Percentiles rank a stretch among this genome's conserved stretches.
These are phyloP conservation scores for Astathelohania contejeani DNA, from an alignment of 371 early-diverging fungal species.

Conservation along the genomic window DNA sequence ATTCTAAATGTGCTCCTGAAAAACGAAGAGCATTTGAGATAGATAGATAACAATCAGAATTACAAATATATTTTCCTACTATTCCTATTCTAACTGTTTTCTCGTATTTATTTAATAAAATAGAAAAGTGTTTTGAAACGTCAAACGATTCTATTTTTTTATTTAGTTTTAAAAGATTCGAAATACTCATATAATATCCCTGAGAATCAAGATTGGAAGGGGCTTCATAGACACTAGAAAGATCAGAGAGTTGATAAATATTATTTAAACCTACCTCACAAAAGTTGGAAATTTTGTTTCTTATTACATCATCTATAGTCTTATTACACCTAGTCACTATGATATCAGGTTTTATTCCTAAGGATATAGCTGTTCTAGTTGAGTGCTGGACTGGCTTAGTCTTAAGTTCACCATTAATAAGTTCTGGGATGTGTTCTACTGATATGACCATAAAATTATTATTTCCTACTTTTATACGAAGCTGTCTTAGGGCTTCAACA, in stretches of 20 bases:
- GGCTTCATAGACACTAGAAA: conserved; percentile 79
- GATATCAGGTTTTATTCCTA: conserved; percentile 83
- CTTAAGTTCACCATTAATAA: conserved; percentile 90
- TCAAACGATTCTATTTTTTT: not conserved
- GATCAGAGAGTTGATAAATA: conserved; percentile 78
- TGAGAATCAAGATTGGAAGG: conserved; percentile 70
- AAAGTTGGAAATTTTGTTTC: conserved; percentile 83
- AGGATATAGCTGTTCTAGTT: conserved; percentile 74
- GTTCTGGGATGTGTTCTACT: conserved; percentile 83
- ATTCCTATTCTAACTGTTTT: conserved; percentile 66
- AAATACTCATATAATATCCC: conserved; percentile 62
- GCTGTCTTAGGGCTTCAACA: conserved; percentile 92
- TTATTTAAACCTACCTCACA: conserved; percentile 78
- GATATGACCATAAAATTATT: conserved; percentile 86
- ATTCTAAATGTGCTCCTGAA: conserved; percentile 64
- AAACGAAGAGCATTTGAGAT: conserved; percentile 83
- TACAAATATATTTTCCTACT: conserved; percentile 81
- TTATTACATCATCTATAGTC: conserved; percentile 62
- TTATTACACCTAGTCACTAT: conserved; percentile 78
- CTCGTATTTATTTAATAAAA: not conserved
- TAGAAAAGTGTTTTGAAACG: not conserved
- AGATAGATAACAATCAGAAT: conserved; percentile 84
- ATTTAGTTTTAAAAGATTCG: conserved; percentile 57
- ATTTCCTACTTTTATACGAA: conserved; percentile 87
- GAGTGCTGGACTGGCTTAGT: conserved; percentile 92